Conservation (phyloP, 2,329 filamentous ascomycete species). For the Cytospora chrysosperma region DNA sequence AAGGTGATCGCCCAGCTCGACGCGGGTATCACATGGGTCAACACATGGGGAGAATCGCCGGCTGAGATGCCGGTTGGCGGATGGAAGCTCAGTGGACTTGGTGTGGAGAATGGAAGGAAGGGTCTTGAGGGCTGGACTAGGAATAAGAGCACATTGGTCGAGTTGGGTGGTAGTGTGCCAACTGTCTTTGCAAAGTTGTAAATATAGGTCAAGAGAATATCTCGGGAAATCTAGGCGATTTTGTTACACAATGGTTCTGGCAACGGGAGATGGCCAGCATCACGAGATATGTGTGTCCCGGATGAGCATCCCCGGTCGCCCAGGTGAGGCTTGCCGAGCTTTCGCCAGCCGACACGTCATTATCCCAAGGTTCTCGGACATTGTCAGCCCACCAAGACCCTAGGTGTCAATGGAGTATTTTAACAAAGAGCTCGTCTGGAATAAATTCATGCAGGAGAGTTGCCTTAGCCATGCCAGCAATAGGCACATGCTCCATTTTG, state of each 20-base stretch:
- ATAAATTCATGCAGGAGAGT: too few species aligned
- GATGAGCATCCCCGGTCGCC: too few species aligned
- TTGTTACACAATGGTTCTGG: not conserved
- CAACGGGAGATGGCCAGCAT: too few species aligned
- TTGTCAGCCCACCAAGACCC: too few species aligned
- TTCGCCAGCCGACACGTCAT: too few species aligned
- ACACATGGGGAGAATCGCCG: constrained; percentile 89
- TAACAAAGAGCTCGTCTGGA: too few species aligned
- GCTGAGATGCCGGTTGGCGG: constrained; percentile 91
- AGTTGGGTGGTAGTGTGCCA: constrained; percentile 69
- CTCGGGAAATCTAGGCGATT: not conserved
- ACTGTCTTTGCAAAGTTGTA: constrained; percentile 74
- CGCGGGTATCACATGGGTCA: constrained; percentile 88
- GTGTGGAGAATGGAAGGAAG: constrained; percentile 79
- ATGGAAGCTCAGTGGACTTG: constrained; percentile 87
- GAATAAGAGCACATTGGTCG: constrained; percentile 86
- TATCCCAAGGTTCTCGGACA: too few species aligned
- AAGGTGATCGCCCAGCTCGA: constrained; percentile 68
- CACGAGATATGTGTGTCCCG: too few species aligned
- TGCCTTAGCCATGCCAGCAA: too few species aligned
- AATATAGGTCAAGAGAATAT: constrained; percentile 18
- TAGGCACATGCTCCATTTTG: too few species aligned
- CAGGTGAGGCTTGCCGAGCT: too few species aligned
- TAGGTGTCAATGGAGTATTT: too few species aligned
- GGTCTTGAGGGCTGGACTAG: constrained; percentile 80